phyloP scores from a whole-genome alignment of 179 eudicot genomes.

The Spergularia azorica region DNA sequence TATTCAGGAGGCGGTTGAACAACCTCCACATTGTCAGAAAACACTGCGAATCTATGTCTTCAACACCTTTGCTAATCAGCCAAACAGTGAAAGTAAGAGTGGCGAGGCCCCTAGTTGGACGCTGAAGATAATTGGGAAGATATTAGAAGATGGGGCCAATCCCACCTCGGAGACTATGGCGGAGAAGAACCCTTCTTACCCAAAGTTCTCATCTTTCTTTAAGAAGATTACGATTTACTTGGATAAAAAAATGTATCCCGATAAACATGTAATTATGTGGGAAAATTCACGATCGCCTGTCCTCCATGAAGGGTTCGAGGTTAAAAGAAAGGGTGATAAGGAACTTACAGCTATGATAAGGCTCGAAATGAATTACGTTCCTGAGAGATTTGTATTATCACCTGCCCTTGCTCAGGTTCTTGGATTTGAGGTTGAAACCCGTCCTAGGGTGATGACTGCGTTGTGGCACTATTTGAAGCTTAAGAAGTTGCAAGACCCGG shows the following conservation, averaged over 20 bases:
- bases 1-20: conserved; percentile 56
- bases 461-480: conserved; percentile 84
- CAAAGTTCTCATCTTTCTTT: conserved; percentile 86
- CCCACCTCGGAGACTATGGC: conserved; percentile 30
- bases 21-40: conserved; percentile 57
- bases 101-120: conserved; percentile 81
- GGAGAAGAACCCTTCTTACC: conserved; percentile 35
- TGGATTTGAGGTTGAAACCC: conserved; percentile 85
- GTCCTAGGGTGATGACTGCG: conserved; percentile 63
- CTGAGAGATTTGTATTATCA: conserved; percentile 77
- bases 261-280: conserved; percentile 80
- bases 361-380: conserved; percentile 77
- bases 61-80: conserved; percentile 77
- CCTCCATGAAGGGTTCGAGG: conserved; percentile 85
- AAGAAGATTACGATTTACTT: conserved; percentile 77
- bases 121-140: conserved; percentile 70
- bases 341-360: conserved; percentile 80
- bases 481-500: conserved; percentile 72
- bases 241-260: conserved; percentile 78
- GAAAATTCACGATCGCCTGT: conserved; percentile 72
- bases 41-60: conserved; percentile 74
- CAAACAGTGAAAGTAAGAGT: conserved; percentile 33
- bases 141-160: conserved; percentile 59
- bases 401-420: conserved; percentile 65
- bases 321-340: conserved; percentile 88